Evolutionary conservation across 1,284 basidiomycete species (phyloP), one percentile per base, ranked within the genome.

Genomic region (Prillingera fragicola): DNA sequence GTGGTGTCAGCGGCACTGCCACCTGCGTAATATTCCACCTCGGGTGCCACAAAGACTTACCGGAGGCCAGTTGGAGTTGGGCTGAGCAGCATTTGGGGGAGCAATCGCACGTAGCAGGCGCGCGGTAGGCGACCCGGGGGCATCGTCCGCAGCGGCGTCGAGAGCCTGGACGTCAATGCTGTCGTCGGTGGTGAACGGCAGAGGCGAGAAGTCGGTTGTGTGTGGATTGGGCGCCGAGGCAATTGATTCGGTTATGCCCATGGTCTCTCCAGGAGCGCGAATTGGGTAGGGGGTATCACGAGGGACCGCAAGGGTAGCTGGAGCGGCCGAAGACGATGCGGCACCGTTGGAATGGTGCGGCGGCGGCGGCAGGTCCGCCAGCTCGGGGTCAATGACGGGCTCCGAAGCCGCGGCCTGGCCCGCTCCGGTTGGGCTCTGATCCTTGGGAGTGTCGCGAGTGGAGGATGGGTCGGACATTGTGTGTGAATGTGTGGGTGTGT

Each of bases 71-170:
- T 60, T 61, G 12, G 55, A 49, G 33, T 59, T 59, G n/a, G 57
- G 55, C 52, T 61, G 60, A 6, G 56, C 53, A 1, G 67, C 67
- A 33, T 65, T 62, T 13, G 62, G 62, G 14, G 67, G 67, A 5
- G 65, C 67, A 22, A 67, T 65, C 8, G 62, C 65, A 25, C 63
- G 48, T 50, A 69, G 59, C 15, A 67, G 46, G 40, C 63, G 63
- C 4, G 60, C 56, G 10, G 61, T 63, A 1, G 67, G 67, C 36
- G 61, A 64, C n/a, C 67, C 67, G 4, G 65, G 67, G 43, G 56
- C 55, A 35, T 57, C 57, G 15, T 47, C 57, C 15, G 44, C 50
- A 15, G 49, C 56, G n/a, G 41, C 46, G 31, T 57, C 51, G 17
- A 63, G 49, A 8, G 57, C 58, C 9, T 56, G 45, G 2, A 60